Base-by-base conservation (phyloP, 2,329 filamentous ascomycete genomes). In the Fulvia fulva region DNA sequence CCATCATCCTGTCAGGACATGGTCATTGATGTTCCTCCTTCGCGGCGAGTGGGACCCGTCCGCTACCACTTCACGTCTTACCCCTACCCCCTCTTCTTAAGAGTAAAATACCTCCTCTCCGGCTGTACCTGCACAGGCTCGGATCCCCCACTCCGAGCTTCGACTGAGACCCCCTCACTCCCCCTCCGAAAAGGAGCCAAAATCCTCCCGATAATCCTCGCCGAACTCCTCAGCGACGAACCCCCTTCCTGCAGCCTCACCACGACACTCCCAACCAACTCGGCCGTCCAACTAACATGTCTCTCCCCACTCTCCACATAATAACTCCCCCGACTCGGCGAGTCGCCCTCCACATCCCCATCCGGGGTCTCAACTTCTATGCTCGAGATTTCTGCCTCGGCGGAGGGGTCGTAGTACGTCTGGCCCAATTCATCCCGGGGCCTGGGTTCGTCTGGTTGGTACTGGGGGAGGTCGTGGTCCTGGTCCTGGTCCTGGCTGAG, bases 201-300 rank as follows among this genome's bases (percentile, higher is more conserved):
- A 12, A 50, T 32, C 26, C 25, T 50, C 3, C 16, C 32, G 12
- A 50, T 14, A 12, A 32, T 32, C 26, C 47, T 21, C 7, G 5
- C 12, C 6, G 50, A 14, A 14, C 22, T 22, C 30, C 25, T 52
- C 5, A 22, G 50, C 47, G 47, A 28, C 14, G 47, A n/a, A n/a
- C n/a, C 19, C 32, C 43, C 23, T 37, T 5, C 21, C 11, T 51
- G 50, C 14, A n/a, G 9, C n/a, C 34, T 9, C 25, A 37, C 22
- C 11, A 22, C 21, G 8, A 19, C 21, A 12, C 30, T 37, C 50
- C 32, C 34, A 5, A 34, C 34, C 14, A 53, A n/a, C 25, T 54
- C 52, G 12, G 41, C 52, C 16, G 52, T 46, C 52, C 52, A 54
- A 32, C 22, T 41, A 41, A 54, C 52, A 22, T 54, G 52, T 11